These are phyloP conservation scores for Ramaria rubella DNA, from an alignment of 768 basidiomycete species.

Conservation along the genomic window DNA sequence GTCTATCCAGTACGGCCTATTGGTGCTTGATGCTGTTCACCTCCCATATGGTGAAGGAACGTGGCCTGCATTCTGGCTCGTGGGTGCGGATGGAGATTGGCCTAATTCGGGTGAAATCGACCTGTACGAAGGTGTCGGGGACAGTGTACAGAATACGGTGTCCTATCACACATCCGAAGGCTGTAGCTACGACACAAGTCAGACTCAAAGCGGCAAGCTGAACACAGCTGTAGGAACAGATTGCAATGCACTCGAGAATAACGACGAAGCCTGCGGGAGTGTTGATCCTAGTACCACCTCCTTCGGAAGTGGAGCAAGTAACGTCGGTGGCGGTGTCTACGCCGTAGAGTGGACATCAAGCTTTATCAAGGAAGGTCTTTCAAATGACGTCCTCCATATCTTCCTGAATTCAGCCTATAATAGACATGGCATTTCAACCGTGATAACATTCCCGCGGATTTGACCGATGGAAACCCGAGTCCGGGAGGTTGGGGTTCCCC, in stretches of 20 bases:
- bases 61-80: conserved; percentile 64
- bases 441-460: conserved; percentile 9
- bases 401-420: not conserved
- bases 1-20: conserved; percentile 38
- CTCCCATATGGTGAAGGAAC: conserved; percentile 88
- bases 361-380: conserved; percentile 40
- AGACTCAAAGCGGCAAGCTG: conserved; percentile 7
- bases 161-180: conserved; percentile 35
- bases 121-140: conserved; percentile 40
- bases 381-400: conserved; percentile 30
- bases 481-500: conserved; percentile 13
- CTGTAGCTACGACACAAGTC: conserved; percentile 29
- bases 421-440: conserved; percentile 13
- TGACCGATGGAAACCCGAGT: conserved; percentile 7
- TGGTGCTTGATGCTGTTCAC: conserved; percentile 79
- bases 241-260: conserved; percentile 26
- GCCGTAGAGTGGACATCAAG: conserved; percentile 31
- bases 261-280: conserved; percentile 38
- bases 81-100: conserved; percentile 41
- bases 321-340: conserved; percentile 39
- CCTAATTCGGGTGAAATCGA: conserved; percentile 33
- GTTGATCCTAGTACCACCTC: conserved; percentile 26
- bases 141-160: conserved; percentile 33
- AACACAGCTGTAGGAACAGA: conserved; percentile 34
- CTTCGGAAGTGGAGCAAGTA: conserved; percentile 40